Evolutionary conservation across 306 rosid genomes (phyloP).

Genomic region (Corylus avellana): DNA sequence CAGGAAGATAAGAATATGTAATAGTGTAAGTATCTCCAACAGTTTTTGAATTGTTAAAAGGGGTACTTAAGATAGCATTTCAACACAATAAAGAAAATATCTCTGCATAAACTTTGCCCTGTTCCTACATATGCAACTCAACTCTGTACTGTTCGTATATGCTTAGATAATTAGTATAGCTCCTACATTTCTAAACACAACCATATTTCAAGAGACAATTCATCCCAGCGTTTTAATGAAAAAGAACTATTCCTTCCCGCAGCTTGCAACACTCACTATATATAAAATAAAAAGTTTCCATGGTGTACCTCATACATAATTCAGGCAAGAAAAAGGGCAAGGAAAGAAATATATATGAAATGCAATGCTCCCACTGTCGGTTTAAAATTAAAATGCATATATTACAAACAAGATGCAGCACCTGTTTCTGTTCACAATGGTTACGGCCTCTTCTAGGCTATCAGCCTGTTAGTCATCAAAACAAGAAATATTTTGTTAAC

Average conservation of each 20-base stretch:
- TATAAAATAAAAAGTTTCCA: neutral
- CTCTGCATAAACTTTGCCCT: neutral
- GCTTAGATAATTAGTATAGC: neutral
- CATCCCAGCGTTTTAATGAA: neutral
- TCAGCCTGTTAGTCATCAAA: constrained; percentile 49
- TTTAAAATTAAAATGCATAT: neutral
- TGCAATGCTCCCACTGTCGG: neutral
- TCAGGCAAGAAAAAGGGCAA: neutral
- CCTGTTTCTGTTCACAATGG: constrained; percentile 67
- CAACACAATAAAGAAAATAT: constrained; percentile 1
- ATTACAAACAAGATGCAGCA: constrained; percentile 20
- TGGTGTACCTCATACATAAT: constrained; percentile 1
- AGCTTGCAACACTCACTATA: neutral
- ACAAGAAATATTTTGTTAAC: constrained; percentile 21
- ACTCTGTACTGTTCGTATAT: neutral
- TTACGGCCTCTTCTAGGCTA: constrained; percentile 65
- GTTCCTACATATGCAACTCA: neutral
- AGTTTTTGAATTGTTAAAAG: constrained; percentile 4
- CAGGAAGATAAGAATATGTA: neutral
- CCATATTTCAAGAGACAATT: neutral
- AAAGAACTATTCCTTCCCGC: neutral
- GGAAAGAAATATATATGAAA: neutral
- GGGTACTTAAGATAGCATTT: neutral
- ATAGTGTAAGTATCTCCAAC: neutral
- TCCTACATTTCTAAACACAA: neutral